Evolutionary conservation across 352 stramenopile species (phyloP).

Genomic region (Pythium coloratum): DNA sequence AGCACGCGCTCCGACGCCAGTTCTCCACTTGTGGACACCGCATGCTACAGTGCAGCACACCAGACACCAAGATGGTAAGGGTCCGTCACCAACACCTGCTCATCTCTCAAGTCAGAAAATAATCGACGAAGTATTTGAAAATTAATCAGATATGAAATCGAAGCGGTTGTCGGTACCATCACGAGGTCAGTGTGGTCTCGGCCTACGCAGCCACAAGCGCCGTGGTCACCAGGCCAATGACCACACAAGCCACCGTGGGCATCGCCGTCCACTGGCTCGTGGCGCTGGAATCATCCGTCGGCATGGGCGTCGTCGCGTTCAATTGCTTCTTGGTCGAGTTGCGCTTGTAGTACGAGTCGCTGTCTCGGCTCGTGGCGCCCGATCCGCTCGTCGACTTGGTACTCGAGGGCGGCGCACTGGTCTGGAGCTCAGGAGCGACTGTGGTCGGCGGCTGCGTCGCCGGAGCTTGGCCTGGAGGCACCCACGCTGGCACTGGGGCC

Average conservation of each 20-base stretch:
- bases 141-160: not conserved
- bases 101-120: not conserved
- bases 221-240: not conserved
- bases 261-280: not conserved
- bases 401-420: not conserved
- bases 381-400: not conserved
- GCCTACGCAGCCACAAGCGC: not conserved
- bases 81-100: not conserved
- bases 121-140: no score
- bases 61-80: not conserved
- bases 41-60: not conserved
- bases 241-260: not conserved
- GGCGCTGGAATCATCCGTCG: not conserved
- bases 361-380: not conserved
- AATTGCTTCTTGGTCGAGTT: constrained; percentile 1
- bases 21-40: not conserved
- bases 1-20: constrained; percentile 3
- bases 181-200: not conserved
- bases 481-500: not conserved
- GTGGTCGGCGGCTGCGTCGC: not conserved
- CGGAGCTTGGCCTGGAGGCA: not conserved
- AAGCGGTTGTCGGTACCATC: no score
- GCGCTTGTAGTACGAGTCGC: not conserved
- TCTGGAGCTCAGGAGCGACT: not conserved
- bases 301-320: not conserved